Conservation (phyloP, 2,329 filamentous ascomycete genomes). For the Botryotinia narcissicola region DNA sequence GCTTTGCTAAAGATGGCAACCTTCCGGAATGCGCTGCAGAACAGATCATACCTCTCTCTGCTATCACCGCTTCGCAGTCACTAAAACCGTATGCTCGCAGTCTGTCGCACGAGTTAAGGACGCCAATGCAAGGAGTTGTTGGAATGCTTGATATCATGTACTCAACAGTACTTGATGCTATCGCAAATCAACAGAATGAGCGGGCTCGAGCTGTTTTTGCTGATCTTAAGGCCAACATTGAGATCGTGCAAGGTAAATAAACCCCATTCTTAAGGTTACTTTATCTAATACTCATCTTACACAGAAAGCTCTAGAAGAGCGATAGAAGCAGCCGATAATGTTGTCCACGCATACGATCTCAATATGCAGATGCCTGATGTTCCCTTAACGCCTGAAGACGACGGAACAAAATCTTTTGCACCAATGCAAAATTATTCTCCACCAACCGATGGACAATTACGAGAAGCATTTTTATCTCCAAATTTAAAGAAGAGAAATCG, state of each 20-base stretch:
- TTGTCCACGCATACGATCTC: conserved; percentile 72
- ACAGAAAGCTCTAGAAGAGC: conserved; percentile 67
- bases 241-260: conserved; percentile 61
- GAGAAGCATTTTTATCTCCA: conserved; percentile 5
- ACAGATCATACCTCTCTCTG: conserved; percentile 52
- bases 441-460: neutral
- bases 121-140: conserved; percentile 73
- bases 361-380: conserved; percentile 72
- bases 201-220: conserved; percentile 56
- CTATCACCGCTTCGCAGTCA: conserved; percentile 59
- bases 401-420: conserved; percentile 19
- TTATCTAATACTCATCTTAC: conserved; percentile 15
- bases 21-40: conserved; percentile 34
- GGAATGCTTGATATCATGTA: conserved; percentile 78
- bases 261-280: neutral
- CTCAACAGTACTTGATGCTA: conserved; percentile 65
- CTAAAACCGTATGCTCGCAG: conserved; percentile 71
- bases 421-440: neutral
- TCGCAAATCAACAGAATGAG: conserved; percentile 51
- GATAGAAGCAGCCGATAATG: conserved; percentile 72
- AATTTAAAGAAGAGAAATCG: conserved; percentile 26
- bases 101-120: conserved; percentile 68
- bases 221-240: conserved; percentile 65
- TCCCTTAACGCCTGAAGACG: conserved; percentile 40
- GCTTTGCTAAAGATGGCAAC: conserved; percentile 42